Conservation (phyloP, 768 basidiomycete species). For the Rhodotorula paludigena region DNA sequence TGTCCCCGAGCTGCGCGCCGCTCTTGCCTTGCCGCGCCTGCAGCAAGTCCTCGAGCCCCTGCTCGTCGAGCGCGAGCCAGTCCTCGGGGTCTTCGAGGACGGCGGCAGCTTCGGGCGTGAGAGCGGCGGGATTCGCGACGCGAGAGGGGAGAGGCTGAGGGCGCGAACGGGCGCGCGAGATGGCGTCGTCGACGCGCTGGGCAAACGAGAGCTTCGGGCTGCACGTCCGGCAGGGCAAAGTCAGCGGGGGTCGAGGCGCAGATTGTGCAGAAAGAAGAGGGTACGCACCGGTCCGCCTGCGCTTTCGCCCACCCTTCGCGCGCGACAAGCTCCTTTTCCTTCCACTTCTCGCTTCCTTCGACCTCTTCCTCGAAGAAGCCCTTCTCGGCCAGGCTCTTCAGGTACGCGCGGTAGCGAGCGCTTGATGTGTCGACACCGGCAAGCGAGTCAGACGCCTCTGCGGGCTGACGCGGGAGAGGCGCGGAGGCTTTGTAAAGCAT, state of each 20-base stretch:
- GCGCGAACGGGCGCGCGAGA: slow-evolving; percentile 48
- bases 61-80: slow-evolving; percentile 60
- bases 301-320: slow-evolving; percentile 59
- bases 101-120: neutral
- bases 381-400: slow-evolving; percentile 45
- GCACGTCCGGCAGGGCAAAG: no score
- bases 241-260: neutral
- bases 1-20: slow-evolving; percentile 46
- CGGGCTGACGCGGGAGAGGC: slow-evolving; percentile 24
- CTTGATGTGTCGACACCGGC: slow-evolving; percentile 14
- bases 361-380: slow-evolving; percentile 75
- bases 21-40: slow-evolving; percentile 20
- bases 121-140: slow-evolving; percentile 31
- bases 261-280: neutral
- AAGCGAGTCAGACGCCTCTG: no score
- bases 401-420: slow-evolving; percentile 39
- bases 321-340: slow-evolving; percentile 65
- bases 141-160: slow-evolving; percentile 34
- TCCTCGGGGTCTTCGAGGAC: slow-evolving; percentile 64
- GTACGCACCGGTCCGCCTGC: slow-evolving; percentile 59
- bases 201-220: slow-evolving; percentile 70
- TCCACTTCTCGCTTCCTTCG: slow-evolving; percentile 74
- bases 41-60: slow-evolving; percentile 38
- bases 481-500: slow-evolving; percentile 88
- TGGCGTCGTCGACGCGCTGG: slow-evolving; percentile 61